Evolutionary conservation across 768 basidiomycete species (phyloP).

Genomic region (Tylopilus balloui): DNA sequence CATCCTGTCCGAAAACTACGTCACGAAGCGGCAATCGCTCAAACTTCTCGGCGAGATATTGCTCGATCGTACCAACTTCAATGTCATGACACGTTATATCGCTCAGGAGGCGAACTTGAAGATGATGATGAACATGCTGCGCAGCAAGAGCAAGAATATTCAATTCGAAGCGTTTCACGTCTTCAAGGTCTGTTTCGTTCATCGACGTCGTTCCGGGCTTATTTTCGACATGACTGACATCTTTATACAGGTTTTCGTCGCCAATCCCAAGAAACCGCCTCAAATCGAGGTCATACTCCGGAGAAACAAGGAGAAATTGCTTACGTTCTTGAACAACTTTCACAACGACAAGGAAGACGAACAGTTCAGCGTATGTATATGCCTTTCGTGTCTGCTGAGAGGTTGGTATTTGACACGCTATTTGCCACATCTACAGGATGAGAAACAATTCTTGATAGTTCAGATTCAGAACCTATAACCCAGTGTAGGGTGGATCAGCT

Average conservation of each 20-base stretch:
- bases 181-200: conserved; percentile 77
- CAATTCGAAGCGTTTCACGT: conserved; percentile 99
- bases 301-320: conserved; percentile 90
- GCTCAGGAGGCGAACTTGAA: conserved; percentile 93
- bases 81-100: conserved; percentile 97
- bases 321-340: conserved; percentile 86
- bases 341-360: conserved; percentile 99
- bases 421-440: conserved; percentile 50
- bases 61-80: conserved; percentile 96
- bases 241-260: conserved; percentile 79
- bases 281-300: conserved; percentile 89
- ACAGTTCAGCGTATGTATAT: conserved; percentile 73
- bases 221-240: neutral
- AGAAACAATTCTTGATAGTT: conserved; percentile 93
- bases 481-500: neutral
- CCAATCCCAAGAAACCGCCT: conserved; percentile 97
- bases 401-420: neutral
- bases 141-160: conserved; percentile 99
- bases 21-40: conserved; percentile 98
- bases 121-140: conserved; percentile 99
- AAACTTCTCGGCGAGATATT: conserved; percentile 98
- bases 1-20: conserved; percentile 92
- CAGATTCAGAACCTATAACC: conserved; percentile 78
- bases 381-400: neutral
- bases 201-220: too few species aligned